Evolutionary conservation across 176 grass and related monocot species (phyloP).

Genomic region (Microstegium vimineum): DNA sequence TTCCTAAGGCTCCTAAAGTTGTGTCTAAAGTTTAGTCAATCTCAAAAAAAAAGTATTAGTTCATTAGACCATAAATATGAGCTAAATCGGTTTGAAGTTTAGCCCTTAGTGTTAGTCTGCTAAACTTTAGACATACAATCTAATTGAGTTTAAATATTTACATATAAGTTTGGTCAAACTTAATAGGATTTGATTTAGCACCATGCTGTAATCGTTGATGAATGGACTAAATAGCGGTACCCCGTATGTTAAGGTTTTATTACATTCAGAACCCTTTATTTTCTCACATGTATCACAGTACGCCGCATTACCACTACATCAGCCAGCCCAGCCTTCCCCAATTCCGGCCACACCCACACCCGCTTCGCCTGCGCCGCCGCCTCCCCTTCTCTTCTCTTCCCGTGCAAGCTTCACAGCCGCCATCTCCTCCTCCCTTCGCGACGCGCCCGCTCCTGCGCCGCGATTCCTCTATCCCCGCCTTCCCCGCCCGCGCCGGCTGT

Average conservation of each 20-base stretch:
- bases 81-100: neutral
- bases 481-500: neutral
- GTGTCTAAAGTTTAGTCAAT: too few relatives aligned
- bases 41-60: too few relatives aligned
- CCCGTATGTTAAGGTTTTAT: neutral
- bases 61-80: too few relatives aligned
- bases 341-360: constrained; percentile 26
- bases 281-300: neutral
- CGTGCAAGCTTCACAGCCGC: neutral
- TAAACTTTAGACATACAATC: too few relatives aligned
- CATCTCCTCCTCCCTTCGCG: neutral
- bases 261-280: constrained; percentile 1
- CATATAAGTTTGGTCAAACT: neutral
- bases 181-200: neutral
- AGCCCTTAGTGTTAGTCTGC: neutral
- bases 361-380: constrained; percentile 11
- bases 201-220: too few relatives aligned
- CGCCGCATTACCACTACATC: neutral
- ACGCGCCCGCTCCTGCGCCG: neutral
- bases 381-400: neutral
- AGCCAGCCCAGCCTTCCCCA: constrained; percentile 28
- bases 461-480: neutral
- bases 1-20: too few relatives aligned
- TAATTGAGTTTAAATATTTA: too few relatives aligned
- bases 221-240: neutral